phyloP scores from a whole-genome alignment of 805 yeast species.

The Lachancea lanzarotensis region DNA sequence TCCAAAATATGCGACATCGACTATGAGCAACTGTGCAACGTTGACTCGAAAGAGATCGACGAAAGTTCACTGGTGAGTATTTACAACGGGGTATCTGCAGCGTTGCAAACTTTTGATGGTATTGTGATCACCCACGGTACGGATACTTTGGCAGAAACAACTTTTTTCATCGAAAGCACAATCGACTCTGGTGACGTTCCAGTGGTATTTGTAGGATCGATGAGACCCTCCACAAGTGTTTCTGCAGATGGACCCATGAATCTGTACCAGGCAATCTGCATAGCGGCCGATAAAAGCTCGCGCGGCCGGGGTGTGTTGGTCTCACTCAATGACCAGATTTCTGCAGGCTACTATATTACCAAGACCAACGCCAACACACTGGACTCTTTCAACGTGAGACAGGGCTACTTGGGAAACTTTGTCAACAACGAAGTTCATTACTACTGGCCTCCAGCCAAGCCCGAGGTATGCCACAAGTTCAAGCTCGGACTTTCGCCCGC shows the following conservation, averaged over 20 bases:
- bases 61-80: constrained; percentile 41
- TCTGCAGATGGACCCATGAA: constrained; percentile 72
- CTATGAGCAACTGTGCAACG: constrained; percentile 56
- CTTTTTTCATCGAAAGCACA: constrained; percentile 51
- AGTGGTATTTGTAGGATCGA: constrained; percentile 63
- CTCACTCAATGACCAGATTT: constrained; percentile 60
- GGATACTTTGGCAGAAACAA: constrained; percentile 62
- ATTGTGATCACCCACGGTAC: constrained; percentile 69
- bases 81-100: constrained; percentile 40
- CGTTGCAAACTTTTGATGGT: constrained; percentile 45
- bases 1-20: constrained; percentile 47
- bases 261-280: constrained; percentile 60
- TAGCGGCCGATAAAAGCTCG: constrained; percentile 48
- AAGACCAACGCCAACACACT: constrained; percentile 64
- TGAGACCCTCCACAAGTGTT: constrained; percentile 67
- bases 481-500: constrained; percentile 30
- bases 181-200: constrained; percentile 44
- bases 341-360: constrained; percentile 64
- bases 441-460: constrained; percentile 56
- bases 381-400: constrained; percentile 65
- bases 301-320: constrained; percentile 56
- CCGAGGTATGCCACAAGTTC: constrained; percentile 43
- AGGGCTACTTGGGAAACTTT: constrained; percentile 65
- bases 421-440: constrained; percentile 60
- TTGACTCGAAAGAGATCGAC: constrained; percentile 54